Base-by-base conservation (phyloP, 129 eudicot genomes). In the Arctium lappa region DNA sequence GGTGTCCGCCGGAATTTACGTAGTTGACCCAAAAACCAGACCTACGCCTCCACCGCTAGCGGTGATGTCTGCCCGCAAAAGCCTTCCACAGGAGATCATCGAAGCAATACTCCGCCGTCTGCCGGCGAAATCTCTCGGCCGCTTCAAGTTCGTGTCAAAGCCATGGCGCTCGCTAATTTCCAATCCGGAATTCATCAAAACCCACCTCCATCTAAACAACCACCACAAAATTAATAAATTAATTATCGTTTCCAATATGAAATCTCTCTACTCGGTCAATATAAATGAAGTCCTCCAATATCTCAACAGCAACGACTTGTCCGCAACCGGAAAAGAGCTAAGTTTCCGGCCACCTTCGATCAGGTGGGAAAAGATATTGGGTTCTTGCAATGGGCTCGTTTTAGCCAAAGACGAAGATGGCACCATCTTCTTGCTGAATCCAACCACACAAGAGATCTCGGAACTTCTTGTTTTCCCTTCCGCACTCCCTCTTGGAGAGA, bases 341-440 rank as follows among this genome's bases (percentile, higher is more conserved):
- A 66, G 16, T 40, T 83, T 84, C 77, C 70, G 13, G 34, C 70
- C 66, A 34, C 53, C 29, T 40, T 34, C 37, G 38, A 79, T 39
- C 33, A 1, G 4, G 13, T 82, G 82, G 75, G 65, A 84, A 44
- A 75, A 38, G 27, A 53, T 88, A 2, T 80, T 60, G 18, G 89
- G 90, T 36, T 90, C 94, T 15, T 90, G 90, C 73, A 86, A 92
- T 44, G 97, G 92, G 8, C 80, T 92, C 34, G 79, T 84, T 38
- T 78, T 90, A 81, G 44, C 86, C 0, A 48, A 34, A 22, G 77
- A 82, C 53, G 86, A 32, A 44, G 75, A 84, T 0, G 79, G 69
- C 0, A 18, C 15, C 0, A 53, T 69, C 31, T 48, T 80, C 15
- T n/a, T 93, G 4, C 69, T 87, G 8, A 93, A 89, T 74, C 95